Conservation (phyloP, 495 filamentous ascomycete species). For the Aspergillus haitiensis region DNA sequence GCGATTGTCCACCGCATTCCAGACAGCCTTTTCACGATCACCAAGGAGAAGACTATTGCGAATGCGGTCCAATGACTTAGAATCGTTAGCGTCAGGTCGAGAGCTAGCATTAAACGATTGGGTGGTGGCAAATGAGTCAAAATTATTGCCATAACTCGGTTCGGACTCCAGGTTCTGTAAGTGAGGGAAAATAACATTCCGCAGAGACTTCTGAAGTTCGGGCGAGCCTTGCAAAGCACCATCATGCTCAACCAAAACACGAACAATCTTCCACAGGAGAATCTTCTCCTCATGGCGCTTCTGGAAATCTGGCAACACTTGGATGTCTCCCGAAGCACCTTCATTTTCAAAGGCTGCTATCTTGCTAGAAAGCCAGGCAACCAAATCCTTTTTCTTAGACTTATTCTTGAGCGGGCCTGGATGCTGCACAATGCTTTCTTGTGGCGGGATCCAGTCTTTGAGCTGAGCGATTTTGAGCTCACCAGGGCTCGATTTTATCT, state of each 20-base stretch:
- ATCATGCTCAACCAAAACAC: slow-evolving; percentile 80
- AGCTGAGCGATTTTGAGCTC: slow-evolving; percentile 73
- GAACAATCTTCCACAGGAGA: slow-evolving; percentile 84
- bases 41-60: slow-evolving; percentile 71
- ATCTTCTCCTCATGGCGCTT: slow-evolving; percentile 79
- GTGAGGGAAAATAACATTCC: slow-evolving; percentile 70
- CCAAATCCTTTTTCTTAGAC: slow-evolving; percentile 89
- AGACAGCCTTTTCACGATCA: slow-evolving; percentile 87
- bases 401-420: slow-evolving; percentile 88
- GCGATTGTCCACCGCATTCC: slow-evolving; percentile 89
- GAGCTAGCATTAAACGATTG: slow-evolving; percentile 31
- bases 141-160: slow-evolving; percentile 22
- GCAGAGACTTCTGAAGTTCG: slow-evolving; percentile 69
- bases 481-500: slow-evolving; percentile 81
- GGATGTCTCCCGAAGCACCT: slow-evolving; percentile 49
- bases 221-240: slow-evolving; percentile 74
- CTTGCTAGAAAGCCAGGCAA: slow-evolving; percentile 75
- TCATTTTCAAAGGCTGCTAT: slow-evolving; percentile 70
- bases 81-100: slow-evolving; percentile 62
- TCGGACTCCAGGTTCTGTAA: slow-evolving; percentile 40
- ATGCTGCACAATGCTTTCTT: slow-evolving; percentile 73
- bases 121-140: slow-evolving; percentile 33
- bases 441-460: slow-evolving; percentile 66
- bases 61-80: slow-evolving; percentile 65
- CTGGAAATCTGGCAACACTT: slow-evolving; percentile 53